Evolutionary conservation across 352 stramenopile genomes (phyloP), one percentile per base, ranked within the genome.

Genomic region (Phytopythium kandeliae): DNA sequence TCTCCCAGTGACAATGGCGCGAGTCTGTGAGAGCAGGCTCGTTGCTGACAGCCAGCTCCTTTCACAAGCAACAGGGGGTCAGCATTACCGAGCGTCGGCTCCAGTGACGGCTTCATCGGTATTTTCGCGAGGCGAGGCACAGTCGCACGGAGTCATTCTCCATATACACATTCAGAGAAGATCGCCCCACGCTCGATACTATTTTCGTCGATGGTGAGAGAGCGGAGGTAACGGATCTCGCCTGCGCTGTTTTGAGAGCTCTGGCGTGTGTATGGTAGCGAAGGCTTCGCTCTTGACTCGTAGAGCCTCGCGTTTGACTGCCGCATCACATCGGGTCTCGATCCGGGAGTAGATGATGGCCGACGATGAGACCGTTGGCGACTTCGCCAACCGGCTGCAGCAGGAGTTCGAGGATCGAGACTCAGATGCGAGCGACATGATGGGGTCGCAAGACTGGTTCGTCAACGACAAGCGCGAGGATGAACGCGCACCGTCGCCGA

Each of bases 381-480:
- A 84, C 52, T 86, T 89, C 33, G 78, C 78, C 28, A 72, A 84
- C 34, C 73, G 78, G 51, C 69, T 85, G 34, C 80, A 84, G 50
- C 63, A 74, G 13, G 74, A 91, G 55, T 91, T 91, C 40, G 78
- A 91, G 49, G 75, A 86, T 22, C 60, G 52, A n/a, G 58, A 60
- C 10, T 85, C 76, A 0, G 58, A 79, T 25, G 64, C 59, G 33
- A 83, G 76, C 48, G 75, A 85, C 37, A 51, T 57, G 12, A 67
- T 83, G 28, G 79, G 79, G 26, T 82, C 65, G 12, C 74, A 91
- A 64, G 78, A 91, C 51, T 91, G 80, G 80, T 91, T 91, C 45
- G 80, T 89, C 28, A 89, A 92, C 57, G 80, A 92, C 46, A 68
- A 76, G 38, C 63, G 48, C 13, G 67, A 69, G 19, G 46, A 69